phyloP scores from a whole-genome alignment of 306 rosid species.

The Canavalia gladiata region DNA sequence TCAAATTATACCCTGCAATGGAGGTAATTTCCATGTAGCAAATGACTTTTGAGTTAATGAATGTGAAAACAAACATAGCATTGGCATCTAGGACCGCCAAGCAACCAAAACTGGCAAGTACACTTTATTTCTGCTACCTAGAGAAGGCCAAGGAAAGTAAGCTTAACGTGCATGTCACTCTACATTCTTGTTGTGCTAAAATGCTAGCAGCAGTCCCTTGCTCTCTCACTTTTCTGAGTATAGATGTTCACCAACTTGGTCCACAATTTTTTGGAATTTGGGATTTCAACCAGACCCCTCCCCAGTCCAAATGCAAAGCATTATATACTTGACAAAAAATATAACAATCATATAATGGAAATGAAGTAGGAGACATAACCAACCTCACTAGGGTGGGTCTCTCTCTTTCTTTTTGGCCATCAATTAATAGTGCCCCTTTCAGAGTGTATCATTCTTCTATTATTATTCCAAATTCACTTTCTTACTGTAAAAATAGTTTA shows the following conservation, averaged over 20 bases:
- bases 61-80: not conserved
- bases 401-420: not conserved
- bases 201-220: conserved; percentile 44
- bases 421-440: conserved; percentile 51
- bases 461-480: conserved; percentile 51
- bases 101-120: conserved; percentile 23
- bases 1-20: not conserved
- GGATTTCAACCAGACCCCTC: conserved; percentile 27
- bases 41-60: not conserved
- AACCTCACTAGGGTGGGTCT: conserved; percentile 40
- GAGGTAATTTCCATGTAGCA: not conserved
- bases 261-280: conserved; percentile 44
- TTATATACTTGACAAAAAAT: conserved; percentile 25
- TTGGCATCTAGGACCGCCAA: conserved; percentile 6
- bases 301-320: conserved; percentile 1
- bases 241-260: conserved; percentile 35
- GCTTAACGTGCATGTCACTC: conserved; percentile 52
- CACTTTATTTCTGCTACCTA: conserved; percentile 4
- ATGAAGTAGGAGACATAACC: conserved; percentile 1
- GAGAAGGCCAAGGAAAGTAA: conserved; percentile 37
- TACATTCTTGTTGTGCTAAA: conserved; percentile 39
- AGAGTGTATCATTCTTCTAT: conserved; percentile 44
- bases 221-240: conserved; percentile 4
- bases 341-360: conserved; percentile 4
- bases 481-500: conserved; percentile 37